Base-by-base conservation (phyloP, 2,329 filamentous ascomycete genomes). In the Scolecobasidium constrictum region DNA sequence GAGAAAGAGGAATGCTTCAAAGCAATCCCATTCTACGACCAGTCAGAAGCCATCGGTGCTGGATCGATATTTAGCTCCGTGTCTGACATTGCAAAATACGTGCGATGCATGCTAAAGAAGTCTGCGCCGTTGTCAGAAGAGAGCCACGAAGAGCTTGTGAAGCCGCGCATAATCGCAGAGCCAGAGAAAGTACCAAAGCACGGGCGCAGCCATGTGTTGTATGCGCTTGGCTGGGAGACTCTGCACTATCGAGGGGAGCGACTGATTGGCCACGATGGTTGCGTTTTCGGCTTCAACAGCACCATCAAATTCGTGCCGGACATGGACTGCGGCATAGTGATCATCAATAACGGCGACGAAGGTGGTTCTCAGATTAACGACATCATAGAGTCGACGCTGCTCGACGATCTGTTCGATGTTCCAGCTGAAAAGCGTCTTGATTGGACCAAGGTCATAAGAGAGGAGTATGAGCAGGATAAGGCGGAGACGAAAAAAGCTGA, bases 41-140 rank as follows among this genome's bases (percentile, higher is more conserved):
- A 56, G 53, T 54, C 52, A 41, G 35, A 31, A 42, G 48, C 39
- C 4, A 49, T 50, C 44, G 69, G 67, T 1, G 67, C 68, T 0
- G 70, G 69, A 0, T 60, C 58, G 13, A 58, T 70, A 17, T 57
- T 66, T 26, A 56, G 53, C 4, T 55, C 53, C 28, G 53, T 48
- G 12, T 52, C 49, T 33, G 60, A 62, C 45, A 58, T 55, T 33
- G 50, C 54, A 35, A 52, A 50, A 40, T 63, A 45, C 31, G 47
- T 60, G 4, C 49, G 52, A 40, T 53, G 53, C 2, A 47, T 63
- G 34, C 49, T 62, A 38, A 34, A 55, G 23, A 52, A 50, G 11
- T 48, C 55, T 41, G 42, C 33, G 1, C 58, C 53, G 5, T 48
- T 61, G 22, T 52, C 44, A 4, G 36, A 49, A 12, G 44, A 47